phyloP scores from a whole-genome alignment of 352 stramenopile species.

The Elongisporangium undulatum region DNA sequence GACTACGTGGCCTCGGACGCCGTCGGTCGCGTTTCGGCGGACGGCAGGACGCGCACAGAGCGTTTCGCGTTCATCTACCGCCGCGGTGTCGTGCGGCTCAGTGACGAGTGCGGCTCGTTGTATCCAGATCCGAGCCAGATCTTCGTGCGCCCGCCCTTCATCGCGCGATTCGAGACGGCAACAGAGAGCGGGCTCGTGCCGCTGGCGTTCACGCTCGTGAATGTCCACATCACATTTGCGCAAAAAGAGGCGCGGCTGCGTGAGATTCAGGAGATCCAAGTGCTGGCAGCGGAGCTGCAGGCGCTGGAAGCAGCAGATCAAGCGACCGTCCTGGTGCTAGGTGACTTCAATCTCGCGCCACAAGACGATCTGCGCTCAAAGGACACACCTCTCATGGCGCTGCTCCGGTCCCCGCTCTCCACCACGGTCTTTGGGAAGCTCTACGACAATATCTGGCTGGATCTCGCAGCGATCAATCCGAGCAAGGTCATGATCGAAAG shows the following conservation, averaged over 20 bases:
- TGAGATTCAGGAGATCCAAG: slow-evolving; percentile 36
- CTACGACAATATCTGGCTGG: slow-evolving; percentile 70
- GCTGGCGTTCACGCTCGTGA: slow-evolving; percentile 40
- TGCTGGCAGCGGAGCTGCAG: slow-evolving; percentile 16
- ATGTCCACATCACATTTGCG: slow-evolving; percentile 46
- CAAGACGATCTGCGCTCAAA: slow-evolving; percentile 30
- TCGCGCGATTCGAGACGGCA: slow-evolving; percentile 32
- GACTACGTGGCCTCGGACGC: slow-evolving; percentile 47
- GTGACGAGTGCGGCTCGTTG: slow-evolving; percentile 19
- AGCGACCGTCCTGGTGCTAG: slow-evolving; percentile 42
- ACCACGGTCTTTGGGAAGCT: slow-evolving; percentile 56
- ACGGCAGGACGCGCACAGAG: slow-evolving; percentile 27
- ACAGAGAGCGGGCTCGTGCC: slow-evolving; percentile 6
- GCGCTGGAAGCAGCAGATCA: slow-evolving; percentile 3
- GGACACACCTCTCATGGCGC: slow-evolving; percentile 18
- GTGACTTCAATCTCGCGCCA: slow-evolving; percentile 63
- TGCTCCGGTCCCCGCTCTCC: slow-evolving; percentile 43
- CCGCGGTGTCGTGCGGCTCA: slow-evolving; percentile 18
- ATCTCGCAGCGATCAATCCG: slow-evolving; percentile 11
- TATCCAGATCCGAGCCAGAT: slow-evolving; percentile 5
- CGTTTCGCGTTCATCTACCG: slow-evolving; percentile 57
- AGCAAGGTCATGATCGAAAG: slow-evolving; percentile 20
- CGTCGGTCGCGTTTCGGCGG: slow-evolving; percentile 14
- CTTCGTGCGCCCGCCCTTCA: slow-evolving; percentile 35
- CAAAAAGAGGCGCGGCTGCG: slow-evolving; percentile 15